phyloP scores from a whole-genome alignment of 495 filamentous ascomycete genomes.

The Polyplosphaeria fusca region DNA sequence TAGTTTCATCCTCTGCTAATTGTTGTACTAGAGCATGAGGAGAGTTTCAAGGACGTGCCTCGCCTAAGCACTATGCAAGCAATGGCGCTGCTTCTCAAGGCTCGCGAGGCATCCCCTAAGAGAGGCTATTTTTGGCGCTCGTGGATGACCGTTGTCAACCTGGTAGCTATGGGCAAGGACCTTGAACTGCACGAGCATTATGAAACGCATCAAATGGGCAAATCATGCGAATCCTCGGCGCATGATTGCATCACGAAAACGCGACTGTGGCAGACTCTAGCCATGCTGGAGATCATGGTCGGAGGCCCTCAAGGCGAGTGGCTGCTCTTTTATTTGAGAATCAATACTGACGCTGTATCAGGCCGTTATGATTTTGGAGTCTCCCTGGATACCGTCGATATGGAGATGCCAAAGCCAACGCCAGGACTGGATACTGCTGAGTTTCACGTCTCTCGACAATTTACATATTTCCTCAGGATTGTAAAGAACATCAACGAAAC shows the following conservation, averaged over 20 bases:
- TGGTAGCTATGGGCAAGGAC: conserved; percentile 90
- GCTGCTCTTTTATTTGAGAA: conserved; percentile 35
- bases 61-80: conserved; percentile 93
- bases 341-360: conserved; percentile 37
- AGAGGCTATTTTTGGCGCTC: conserved; percentile 96
- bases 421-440: conserved; percentile 74
- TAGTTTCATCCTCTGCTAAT: conserved; percentile 21
- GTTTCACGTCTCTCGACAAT: conserved; percentile 73
- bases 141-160: conserved; percentile 94
- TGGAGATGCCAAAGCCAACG: conserved; percentile 60
- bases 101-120: conserved; percentile 84
- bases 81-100: conserved; percentile 82
- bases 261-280: conserved; percentile 86
- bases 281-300: conserved; percentile 87
- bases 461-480: conserved; percentile 71
- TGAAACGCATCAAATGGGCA: conserved; percentile 67
- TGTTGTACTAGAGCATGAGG: conserved; percentile 67
- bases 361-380: conserved; percentile 81
- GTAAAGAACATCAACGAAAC: conserved; percentile 77
- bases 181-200: conserved; percentile 87
- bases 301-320: conserved; percentile 84
- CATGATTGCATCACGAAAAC: conserved; percentile 81
- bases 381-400: conserved; percentile 71
- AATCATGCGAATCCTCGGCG: conserved; percentile 61
- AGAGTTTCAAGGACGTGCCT: conserved; percentile 94